Base-by-base conservation (phyloP, 192 early-diverging fungal genomes). In the Coemansia sp. region DNA sequence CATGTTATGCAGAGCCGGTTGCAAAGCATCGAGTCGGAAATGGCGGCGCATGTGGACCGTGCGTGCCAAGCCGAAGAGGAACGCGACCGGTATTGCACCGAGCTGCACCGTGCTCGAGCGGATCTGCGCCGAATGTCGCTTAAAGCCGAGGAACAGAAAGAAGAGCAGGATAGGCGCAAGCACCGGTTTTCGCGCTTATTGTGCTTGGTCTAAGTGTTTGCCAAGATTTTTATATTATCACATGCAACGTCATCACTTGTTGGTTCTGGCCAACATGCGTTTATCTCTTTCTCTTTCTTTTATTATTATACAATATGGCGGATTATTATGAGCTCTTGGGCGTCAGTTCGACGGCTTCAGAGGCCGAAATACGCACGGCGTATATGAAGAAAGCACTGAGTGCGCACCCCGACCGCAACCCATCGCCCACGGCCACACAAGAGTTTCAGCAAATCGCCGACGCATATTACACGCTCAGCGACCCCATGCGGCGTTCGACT, bases 381-480 rank as follows among this genome's bases (percentile, higher is more conserved):
- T 94, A 94, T 69, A 93, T 92, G 78, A 82, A 81, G 35, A 81
- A 87, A 60, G 90, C 92, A 2, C 71, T 92, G 51, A 67, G 76
- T 32, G 80, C 83, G 21, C 90, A 92, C 56, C 90, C 90, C 1
- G 90, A 92, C 76, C 66, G 90, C 54, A 88, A 85, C 73, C 56
- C 70, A 25, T 71, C 78, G 54, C 61, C 76, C 1, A 80, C 83
- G 17, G 83, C 90, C 17, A 90, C 88, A 2, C 67, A 64, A 4
- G 71, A 75, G 32, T 94, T 92, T 69, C 90, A 92, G 63, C 72
- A 84, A 35, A 72, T 94, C 2, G 90, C 92, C 47, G 88, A 91
- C 63, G 90, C 92, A 4, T 92, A 92, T 79, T 90, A 88, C 70
- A 87, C 88, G 7, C 79, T 94, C 2, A 87, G 89, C 56, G 82